These are phyloP conservation scores for Puccinia hordei DNA, from an alignment of 1,284 basidiomycete genomes.

Conservation along the genomic window DNA sequence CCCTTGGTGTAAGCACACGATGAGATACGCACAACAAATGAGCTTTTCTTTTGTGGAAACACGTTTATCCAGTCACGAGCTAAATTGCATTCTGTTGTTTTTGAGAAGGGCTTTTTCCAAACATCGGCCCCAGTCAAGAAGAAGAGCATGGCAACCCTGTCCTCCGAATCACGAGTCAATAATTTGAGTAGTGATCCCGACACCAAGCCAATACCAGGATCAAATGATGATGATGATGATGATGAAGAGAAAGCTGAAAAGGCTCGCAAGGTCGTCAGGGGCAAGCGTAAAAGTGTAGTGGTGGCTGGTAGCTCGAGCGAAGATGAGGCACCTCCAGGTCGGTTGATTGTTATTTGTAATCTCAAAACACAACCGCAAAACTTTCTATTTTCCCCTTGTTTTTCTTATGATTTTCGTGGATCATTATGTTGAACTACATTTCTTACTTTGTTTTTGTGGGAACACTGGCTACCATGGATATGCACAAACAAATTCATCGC, in stretches of 20 bases:
- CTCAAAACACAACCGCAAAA: too few species aligned
- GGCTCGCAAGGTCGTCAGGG: neutral
- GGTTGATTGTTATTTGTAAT: neutral
- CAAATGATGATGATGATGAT: neutral
- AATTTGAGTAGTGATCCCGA: conserved; percentile 5
- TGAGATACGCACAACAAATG: too few species aligned
- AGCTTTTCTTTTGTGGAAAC: neutral
- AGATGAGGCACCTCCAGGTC: conserved; percentile 7
- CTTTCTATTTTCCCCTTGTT: too few species aligned
- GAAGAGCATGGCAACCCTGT: neutral
- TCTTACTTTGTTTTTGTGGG: neutral
- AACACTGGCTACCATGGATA: neutral
- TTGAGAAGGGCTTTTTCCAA: conserved; percentile 33
- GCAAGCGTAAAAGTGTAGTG: conserved; percentile 12
- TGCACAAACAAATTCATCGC: neutral
- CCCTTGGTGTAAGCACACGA: conserved; percentile 27
- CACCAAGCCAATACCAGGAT: neutral
- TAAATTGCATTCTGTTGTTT: neutral
- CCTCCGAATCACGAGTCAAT: neutral
- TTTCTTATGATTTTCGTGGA: too few species aligned
- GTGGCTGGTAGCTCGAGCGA: conserved; percentile 33
- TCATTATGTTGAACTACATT: neutral
- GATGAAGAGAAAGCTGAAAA: neutral
- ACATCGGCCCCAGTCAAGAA: conserved; percentile 7
- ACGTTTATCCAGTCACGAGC: neutral